phyloP scores from a whole-genome alignment of 768 basidiomycete species.

The Paxillus ammoniavirescens region DNA sequence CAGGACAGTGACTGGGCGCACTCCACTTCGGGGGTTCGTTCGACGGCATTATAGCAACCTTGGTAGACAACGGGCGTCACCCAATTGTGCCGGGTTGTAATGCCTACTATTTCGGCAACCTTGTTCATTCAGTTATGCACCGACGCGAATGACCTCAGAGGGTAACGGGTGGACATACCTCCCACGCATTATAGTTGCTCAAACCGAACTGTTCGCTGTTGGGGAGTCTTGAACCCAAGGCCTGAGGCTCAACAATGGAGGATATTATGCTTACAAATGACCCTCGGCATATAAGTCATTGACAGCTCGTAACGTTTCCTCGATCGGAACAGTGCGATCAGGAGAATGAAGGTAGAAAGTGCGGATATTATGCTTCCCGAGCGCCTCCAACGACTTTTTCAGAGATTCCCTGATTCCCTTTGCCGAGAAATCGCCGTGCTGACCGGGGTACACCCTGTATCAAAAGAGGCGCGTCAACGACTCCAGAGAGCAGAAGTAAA shows the following conservation, averaged over 20 bases:
- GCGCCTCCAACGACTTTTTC: constrained; percentile 8
- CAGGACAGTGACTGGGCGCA: not conserved
- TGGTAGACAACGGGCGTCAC: constrained; percentile 52
- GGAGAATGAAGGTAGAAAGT: constrained; percentile 44
- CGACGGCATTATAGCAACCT: constrained; percentile 45
- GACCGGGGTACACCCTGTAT: constrained; percentile 7
- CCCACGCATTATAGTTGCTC: constrained; percentile 30
- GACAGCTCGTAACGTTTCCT: constrained; percentile 43
- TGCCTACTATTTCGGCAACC: constrained; percentile 45
- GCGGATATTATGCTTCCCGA: constrained; percentile 13
- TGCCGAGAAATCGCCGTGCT: constrained; percentile 7
- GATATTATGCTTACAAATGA: constrained; percentile 39
- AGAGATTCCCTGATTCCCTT: constrained; percentile 11
- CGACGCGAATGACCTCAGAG: not conserved
- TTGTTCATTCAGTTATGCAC: constrained; percentile 5
- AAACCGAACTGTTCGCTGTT: constrained; percentile 13
- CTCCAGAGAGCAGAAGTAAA: not conserved
- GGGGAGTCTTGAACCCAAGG: not conserved
- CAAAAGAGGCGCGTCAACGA: not conserved
- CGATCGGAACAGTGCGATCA: constrained; percentile 44
- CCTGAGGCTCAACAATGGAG: not conserved
- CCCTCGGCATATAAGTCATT: constrained; percentile 51
- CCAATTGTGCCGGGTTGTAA: constrained; percentile 44
- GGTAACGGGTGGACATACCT: constrained; percentile 18
- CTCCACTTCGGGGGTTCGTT: constrained; percentile 39